Evolutionary conservation across 805 yeast species (phyloP).

Genomic region (Barnettozyma sucrosica): DNA sequence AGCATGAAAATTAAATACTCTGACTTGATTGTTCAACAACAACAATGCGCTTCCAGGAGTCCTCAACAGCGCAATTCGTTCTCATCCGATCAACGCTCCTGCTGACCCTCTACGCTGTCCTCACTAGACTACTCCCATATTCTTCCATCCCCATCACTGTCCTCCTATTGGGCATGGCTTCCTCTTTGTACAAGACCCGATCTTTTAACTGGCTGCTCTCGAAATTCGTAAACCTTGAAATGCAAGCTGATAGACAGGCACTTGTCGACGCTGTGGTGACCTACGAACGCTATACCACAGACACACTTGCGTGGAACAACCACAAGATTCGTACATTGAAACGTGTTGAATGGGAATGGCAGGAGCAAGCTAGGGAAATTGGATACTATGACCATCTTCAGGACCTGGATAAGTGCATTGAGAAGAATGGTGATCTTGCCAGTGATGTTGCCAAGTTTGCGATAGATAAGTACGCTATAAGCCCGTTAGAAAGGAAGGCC

Average conservation of each 20-base stretch:
- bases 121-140: slow-evolving; percentile 19
- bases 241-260: slow-evolving; percentile 20
- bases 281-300: slow-evolving; percentile 37
- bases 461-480: slow-evolving; percentile 31
- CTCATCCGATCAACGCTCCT: slow-evolving; percentile 26
- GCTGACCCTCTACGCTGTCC: slow-evolving; percentile 25
- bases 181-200: slow-evolving; percentile 22
- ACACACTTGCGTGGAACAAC: slow-evolving; percentile 40
- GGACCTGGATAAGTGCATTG: slow-evolving; percentile 41
- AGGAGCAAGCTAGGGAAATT: slow-evolving; percentile 42
- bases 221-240: slow-evolving; percentile 19
- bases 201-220: slow-evolving; percentile 21
- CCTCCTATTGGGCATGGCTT: slow-evolving; percentile 27
- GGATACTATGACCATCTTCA: slow-evolving; percentile 52
- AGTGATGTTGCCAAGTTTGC: slow-evolving; percentile 38
- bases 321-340: slow-evolving; percentile 38
- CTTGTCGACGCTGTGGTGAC: slow-evolving; percentile 39
- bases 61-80: slow-evolving; percentile 6
- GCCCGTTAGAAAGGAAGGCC: slow-evolving; percentile 38
- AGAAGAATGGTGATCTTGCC: slow-evolving; percentile 43
- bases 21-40: not conserved
- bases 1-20: no score
- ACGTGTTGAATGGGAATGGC: slow-evolving; percentile 50
- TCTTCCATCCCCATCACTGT: slow-evolving; percentile 22
- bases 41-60: not conserved